Conservation (phyloP, 1,284 basidiomycete genomes). For the Ceraceosorus guamensis region DNA sequence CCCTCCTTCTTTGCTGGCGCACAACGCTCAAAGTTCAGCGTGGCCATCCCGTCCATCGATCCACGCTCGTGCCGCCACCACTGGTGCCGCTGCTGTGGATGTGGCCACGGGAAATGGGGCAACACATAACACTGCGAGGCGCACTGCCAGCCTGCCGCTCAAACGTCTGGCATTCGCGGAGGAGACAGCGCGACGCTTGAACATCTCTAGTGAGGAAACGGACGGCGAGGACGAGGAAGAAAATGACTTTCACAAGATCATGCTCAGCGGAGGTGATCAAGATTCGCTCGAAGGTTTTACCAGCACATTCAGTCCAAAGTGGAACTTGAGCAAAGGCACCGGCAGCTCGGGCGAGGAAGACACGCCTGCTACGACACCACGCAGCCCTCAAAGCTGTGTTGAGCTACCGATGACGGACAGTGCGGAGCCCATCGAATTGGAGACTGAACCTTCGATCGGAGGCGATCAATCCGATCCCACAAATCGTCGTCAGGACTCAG, state of each 20-base stretch:
- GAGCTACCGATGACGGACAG: background rate
- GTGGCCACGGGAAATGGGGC: background rate
- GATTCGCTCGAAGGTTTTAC: slow-evolving; percentile 1
- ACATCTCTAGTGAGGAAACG: slow-evolving; percentile 3
- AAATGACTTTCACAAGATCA: slow-evolving; percentile 8
- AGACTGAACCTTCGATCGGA: too few species aligned
- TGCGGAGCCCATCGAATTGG: background rate
- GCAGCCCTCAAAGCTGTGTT: slow-evolving; percentile 7
- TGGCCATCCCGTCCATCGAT: too few species aligned
- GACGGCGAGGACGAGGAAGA: slow-evolving; percentile 7
- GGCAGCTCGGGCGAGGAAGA: slow-evolving; percentile 3
- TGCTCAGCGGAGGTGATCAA: slow-evolving; percentile 6
- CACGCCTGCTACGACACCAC: slow-evolving; percentile 12
- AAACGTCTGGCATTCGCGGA: background rate
- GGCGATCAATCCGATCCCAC: background rate
- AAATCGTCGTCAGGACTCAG: too few species aligned
- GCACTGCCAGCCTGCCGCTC: background rate
- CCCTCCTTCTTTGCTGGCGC: slow-evolving; percentile 6
- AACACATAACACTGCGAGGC: background rate
- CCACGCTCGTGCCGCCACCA: background rate
- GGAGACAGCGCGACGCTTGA: background rate
- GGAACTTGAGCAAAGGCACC: slow-evolving; percentile 2
- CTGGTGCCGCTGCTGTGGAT: too few species aligned
- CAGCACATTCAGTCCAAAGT: background rate
- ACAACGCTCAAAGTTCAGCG: too few species aligned